Conservation (phyloP, 805 yeast genomes). For the Suhomyces kilbournensis region DNA sequence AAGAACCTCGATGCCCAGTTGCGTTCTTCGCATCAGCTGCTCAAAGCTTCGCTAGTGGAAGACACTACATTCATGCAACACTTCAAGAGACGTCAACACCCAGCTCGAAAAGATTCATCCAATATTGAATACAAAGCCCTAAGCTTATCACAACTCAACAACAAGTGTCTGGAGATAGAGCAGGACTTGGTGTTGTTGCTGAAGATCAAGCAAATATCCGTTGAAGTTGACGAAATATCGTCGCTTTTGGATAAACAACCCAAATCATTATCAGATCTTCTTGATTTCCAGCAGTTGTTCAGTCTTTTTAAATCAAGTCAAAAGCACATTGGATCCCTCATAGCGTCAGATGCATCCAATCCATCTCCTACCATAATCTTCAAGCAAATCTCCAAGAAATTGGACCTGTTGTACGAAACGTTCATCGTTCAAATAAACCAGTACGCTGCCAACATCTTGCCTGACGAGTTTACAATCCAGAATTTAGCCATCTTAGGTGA, state of each 20-base stretch:
- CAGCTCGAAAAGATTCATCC: not conserved
- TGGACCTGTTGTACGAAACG: conserved; percentile 2
- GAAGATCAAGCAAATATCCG: not conserved
- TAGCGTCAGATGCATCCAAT: not conserved
- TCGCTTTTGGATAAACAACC: conserved; percentile 5
- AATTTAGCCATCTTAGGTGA: conserved; percentile 9
- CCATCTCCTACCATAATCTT: conserved; percentile 1
- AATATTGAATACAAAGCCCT: not conserved
- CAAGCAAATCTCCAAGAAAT: conserved; percentile 3
- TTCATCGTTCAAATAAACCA: conserved; percentile 14
- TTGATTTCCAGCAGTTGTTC: conserved; percentile 13
- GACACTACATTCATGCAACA: conserved; percentile 3
- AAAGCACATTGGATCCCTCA: not conserved
- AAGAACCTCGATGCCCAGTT: not conserved
- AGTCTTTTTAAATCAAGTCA: conserved; percentile 5
- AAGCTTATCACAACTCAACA: conserved; percentile 7
- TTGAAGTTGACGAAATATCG: conserved; percentile 1
- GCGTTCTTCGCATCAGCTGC: not conserved
- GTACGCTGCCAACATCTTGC: conserved; percentile 18
- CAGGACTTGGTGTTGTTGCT: not conserved
- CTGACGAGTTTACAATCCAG: conserved; percentile 13
- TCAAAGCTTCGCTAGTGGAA: not conserved
- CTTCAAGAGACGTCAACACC: conserved; percentile 1
- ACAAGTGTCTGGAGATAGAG: conserved; percentile 4
- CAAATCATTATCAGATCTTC: conserved; percentile 9